Base-by-base conservation (phyloP, 129 eudicot species). In the Ambrosia trifida region DNA sequence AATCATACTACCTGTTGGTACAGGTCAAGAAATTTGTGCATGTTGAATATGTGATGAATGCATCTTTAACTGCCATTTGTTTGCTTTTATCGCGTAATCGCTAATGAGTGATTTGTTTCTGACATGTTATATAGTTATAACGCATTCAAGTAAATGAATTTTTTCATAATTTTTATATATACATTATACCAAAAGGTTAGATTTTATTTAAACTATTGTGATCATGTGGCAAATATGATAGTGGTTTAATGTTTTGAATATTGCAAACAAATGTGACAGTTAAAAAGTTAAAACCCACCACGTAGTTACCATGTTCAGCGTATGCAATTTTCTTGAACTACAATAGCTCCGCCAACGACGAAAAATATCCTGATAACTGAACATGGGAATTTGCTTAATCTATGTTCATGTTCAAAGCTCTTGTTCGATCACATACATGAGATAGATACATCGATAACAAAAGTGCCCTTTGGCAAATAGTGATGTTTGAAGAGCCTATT, bases 381-480 rank as follows among this genome's bases (percentile, higher is more conserved):
- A 88, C 0, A 91, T 91, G 59, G 95, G 98, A 73, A 89, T 87
- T 81, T 87, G 95, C 92, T 94, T 94, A 66, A 94, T 94, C 87
- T 89, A 91, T 40, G 96, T 93, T 44, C 95, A 91, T 40, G 96
- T 93, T 44, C 95, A 96, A 52, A 93, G 89, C 77, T 93, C 95
- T 74, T 89, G 98, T 73, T 92, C 92, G 65, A 89, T 89, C 87
- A 84, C 85, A 73, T 89, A 85, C 91, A 95, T 89, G 84, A 40
- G 33, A 41, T 36, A 72, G 7, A 47, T 20, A 6, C 5, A 24
- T 51, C 7, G 40, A 41, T 36, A 41, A 35, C n/a, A 16, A 57
- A 56, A 35, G 36, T 49, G 41, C 40, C 24, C 3, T 95, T 81
- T 91, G 85, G 79, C 95, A 91, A 28, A 91, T 88, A 85, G 97